These are phyloP conservation scores for Alternaria novae-zelandiae DNA, from an alignment of 2,329 filamentous ascomycete species.

Conservation along the genomic window DNA sequence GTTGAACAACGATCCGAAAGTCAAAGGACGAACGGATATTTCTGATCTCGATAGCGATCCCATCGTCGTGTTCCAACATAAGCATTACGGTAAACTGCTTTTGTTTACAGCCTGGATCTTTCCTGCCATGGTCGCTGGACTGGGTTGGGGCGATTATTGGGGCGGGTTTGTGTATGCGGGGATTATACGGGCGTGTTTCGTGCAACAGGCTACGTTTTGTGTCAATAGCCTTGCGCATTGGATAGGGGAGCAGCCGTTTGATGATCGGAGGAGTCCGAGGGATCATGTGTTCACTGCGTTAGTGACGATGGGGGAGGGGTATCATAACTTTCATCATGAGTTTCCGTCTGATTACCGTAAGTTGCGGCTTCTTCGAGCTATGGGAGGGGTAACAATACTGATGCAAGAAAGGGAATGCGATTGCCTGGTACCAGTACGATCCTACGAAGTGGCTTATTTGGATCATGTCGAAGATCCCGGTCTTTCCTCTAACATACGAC, in stretches of 20 bases:
- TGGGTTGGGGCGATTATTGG: conserved; percentile 56
- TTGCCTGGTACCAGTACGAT: conserved; percentile 48
- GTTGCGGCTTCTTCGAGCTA: neutral
- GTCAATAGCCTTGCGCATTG: conserved; percentile 61
- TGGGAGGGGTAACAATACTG: neutral
- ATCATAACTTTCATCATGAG: conserved; percentile 53
- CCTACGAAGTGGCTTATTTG: conserved; percentile 52
- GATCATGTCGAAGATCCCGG: conserved; percentile 36
- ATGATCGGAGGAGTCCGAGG: conserved; percentile 46
- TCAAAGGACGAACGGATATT: conserved; percentile 57
- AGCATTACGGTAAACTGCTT: conserved; percentile 52
- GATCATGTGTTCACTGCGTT: conserved; percentile 50
- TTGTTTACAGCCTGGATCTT: conserved; percentile 53
- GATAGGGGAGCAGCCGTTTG: conserved; percentile 54
- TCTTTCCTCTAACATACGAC: conserved; percentile 43
- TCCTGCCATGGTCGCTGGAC: conserved; percentile 53
- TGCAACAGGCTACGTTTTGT: conserved; percentile 60
- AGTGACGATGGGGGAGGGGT: conserved; percentile 50
- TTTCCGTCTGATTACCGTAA: conserved; percentile 42
- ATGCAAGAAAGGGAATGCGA: conserved; percentile 41
- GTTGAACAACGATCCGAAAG: conserved; percentile 58
- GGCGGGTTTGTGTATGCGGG: conserved; percentile 58
- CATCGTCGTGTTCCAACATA: conserved; percentile 57
- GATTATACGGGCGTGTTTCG: conserved; percentile 56
- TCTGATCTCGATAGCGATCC: conserved; percentile 58